Percentiles rank a stretch among this genome's conserved stretches.
Evolutionary conservation across 306 rosid species (phyloP).

Genomic region (Cucurbita moschata): DNA sequence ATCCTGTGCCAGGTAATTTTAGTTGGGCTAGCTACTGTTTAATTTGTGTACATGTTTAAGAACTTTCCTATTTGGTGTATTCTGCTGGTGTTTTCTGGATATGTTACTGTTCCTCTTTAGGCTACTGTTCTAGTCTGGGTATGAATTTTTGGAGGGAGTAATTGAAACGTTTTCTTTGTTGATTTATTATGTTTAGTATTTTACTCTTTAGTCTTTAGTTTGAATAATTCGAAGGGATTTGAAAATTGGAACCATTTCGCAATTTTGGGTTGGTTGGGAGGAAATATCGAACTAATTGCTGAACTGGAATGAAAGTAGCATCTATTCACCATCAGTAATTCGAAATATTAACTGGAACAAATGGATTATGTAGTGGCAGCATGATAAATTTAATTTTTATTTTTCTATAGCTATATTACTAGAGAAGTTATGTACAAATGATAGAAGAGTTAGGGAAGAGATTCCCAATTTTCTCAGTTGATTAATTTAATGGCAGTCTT

Average conservation of each 20-base stretch:
- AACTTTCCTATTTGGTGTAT: not conserved
- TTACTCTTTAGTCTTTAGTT: not conserved
- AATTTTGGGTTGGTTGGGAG: not conserved
- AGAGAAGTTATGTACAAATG: not conserved
- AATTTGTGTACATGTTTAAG: not conserved
- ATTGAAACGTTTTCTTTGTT: not conserved
- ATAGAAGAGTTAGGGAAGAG: not conserved
- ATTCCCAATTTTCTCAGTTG: not conserved
- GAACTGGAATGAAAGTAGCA: not conserved
- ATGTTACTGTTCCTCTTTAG: not conserved
- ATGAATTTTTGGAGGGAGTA: not conserved
- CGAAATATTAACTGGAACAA: not conserved
- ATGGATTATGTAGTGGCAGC: not conserved
- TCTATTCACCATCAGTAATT: not conserved
- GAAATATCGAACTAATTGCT: not conserved
- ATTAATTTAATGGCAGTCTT: conserved; percentile 18
- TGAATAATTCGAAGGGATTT: not conserved
- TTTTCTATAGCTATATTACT: too few species aligned
- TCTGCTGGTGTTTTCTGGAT: not conserved
- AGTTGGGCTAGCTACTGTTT: not conserved
- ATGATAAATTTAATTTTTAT: not conserved
- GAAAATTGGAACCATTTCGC: not conserved
- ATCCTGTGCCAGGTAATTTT: conserved; percentile 55
- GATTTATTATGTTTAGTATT: not conserved
- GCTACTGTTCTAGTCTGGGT: not conserved